These are phyloP conservation scores for Lathyrus tuberosus DNA, from an alignment of 306 rosid genomes.

Conservation along the genomic window DNA sequence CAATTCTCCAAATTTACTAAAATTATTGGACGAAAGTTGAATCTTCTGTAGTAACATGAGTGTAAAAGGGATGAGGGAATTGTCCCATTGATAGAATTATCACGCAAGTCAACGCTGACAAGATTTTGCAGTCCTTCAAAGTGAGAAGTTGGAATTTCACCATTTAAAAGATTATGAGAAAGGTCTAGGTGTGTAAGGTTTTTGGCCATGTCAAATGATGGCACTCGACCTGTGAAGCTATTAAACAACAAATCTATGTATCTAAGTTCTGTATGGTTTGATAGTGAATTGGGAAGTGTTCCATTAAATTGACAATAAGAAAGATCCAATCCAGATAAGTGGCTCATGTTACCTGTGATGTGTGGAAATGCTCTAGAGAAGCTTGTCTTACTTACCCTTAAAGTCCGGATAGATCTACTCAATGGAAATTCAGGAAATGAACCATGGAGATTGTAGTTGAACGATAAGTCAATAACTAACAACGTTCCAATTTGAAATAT, in stretches of 20 bases:
- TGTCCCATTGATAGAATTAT: constrained; percentile 44
- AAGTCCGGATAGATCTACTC: constrained; percentile 18
- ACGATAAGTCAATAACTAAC: constrained; percentile 27
- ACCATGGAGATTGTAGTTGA: constrained; percentile 22
- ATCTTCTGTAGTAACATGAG: constrained; percentile 5
- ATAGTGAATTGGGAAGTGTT: constrained; percentile 12
- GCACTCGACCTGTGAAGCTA: constrained; percentile 42
- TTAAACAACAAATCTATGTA: constrained; percentile 43
- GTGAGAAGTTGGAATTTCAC: constrained; percentile 34
- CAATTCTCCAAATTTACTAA: constrained; percentile 37
- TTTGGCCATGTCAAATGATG: constrained; percentile 40
- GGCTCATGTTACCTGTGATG: constrained; percentile 30
- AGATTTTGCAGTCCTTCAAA: constrained; percentile 43
- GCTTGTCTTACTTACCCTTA: constrained; percentile 29
- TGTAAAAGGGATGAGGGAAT: constrained; percentile 19
- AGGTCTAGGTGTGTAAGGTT: constrained; percentile 26
- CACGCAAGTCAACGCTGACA: not conserved
- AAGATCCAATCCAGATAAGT: constrained; percentile 38
- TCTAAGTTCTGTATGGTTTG: constrained; percentile 24
- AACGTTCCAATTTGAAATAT: not conserved
- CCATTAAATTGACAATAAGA: constrained; percentile 33
- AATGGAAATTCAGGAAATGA: constrained; percentile 1
- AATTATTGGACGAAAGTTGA: constrained; percentile 41
- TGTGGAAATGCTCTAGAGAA: constrained; percentile 43
- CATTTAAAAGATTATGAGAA: constrained; percentile 7